A percentile compares a stretch with the other conserved stretches of the same genome.
Conservation (phyloP, 352 stramenopile genomes). For the Pythium grandisporangium region DNA sequence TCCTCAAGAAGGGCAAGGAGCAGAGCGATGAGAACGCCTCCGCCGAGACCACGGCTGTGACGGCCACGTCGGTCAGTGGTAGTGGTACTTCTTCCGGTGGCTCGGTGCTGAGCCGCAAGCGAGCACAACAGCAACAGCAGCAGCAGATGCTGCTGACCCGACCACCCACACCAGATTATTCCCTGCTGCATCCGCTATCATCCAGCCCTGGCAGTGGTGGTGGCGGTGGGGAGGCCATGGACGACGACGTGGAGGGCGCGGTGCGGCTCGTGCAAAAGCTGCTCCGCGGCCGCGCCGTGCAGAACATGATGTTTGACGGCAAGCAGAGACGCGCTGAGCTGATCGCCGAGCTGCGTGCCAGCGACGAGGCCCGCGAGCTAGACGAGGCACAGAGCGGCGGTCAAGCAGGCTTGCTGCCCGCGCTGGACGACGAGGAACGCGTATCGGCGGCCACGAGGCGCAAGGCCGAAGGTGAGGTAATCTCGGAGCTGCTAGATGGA, state of each 20-base stretch:
- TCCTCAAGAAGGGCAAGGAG: constrained; percentile 69
- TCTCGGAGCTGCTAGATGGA: constrained; percentile 85
- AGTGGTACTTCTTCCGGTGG: too few relatives aligned
- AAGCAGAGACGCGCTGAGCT: constrained; percentile 83
- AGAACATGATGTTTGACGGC: constrained; percentile 93
- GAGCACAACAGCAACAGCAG: constrained; percentile 23
- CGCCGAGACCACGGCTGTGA: not conserved
- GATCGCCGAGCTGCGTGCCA: constrained; percentile 82
- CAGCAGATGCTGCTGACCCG: constrained; percentile 44
- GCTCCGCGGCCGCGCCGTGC: constrained; percentile 82
- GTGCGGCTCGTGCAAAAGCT: constrained; percentile 83
- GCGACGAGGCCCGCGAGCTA: constrained; percentile 29
- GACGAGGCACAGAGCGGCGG: not conserved
- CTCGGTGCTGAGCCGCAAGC: constrained; percentile 10
- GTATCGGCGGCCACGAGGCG: constrained; percentile 40
- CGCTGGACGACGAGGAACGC: constrained; percentile 26
- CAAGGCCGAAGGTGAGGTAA: constrained; percentile 80
- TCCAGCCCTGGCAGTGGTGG: too few relatives aligned
- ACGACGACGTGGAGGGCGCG: constrained; percentile 51
- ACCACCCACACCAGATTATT: constrained; percentile 78
- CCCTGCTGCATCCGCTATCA: too few relatives aligned
- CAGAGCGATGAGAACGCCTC: not conserved
- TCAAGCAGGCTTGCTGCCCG: not conserved
- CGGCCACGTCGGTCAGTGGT: too few relatives aligned
- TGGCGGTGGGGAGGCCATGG: constrained; percentile 18